Conservation (phyloP, 495 filamentous ascomycete species). For the Penicillium flavigenum region DNA sequence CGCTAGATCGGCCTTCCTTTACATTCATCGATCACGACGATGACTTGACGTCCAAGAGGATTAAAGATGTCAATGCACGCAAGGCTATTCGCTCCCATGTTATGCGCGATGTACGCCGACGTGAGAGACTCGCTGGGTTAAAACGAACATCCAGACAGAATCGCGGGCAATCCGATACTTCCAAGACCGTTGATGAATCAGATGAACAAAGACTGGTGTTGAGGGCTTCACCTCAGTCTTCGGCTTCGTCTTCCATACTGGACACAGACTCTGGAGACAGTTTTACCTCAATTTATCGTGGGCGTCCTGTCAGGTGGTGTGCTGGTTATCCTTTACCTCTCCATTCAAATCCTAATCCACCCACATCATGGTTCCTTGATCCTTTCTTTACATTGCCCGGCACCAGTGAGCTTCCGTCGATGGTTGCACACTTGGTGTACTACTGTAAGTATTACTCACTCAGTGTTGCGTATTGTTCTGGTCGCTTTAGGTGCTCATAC, state of each 20-base stretch:
- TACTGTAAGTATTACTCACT: slow-evolving; percentile 31
- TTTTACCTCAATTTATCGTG: slow-evolving; percentile 13
- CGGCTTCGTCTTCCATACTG: slow-evolving; percentile 6
- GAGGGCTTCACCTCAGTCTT: slow-evolving; percentile 20
- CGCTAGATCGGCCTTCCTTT: slow-evolving; percentile 33
- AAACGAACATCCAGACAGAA: slow-evolving; percentile 34
- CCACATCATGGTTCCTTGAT: slow-evolving; percentile 32
- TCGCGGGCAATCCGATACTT: slow-evolving; percentile 11
- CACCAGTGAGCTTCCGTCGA: slow-evolving; percentile 21
- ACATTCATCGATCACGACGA: slow-evolving; percentile 43
- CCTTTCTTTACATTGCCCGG: slow-evolving; percentile 36
- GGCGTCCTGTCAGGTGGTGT: slow-evolving; percentile 21
- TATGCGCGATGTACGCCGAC: slow-evolving; percentile 42
- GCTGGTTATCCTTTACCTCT: slow-evolving; percentile 16
- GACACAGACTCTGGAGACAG: slow-evolving; percentile 5
- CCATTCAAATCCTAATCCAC: slow-evolving; percentile 24
- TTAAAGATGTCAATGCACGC: slow-evolving; percentile 40
- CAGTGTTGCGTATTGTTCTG: not conserved
- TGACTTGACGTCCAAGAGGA: slow-evolving; percentile 39
- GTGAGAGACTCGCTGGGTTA: slow-evolving; percentile 36
- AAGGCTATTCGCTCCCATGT: slow-evolving; percentile 42
- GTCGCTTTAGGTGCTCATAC: slow-evolving; percentile 1
- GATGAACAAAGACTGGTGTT: slow-evolving; percentile 18
- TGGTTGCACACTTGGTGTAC: slow-evolving; percentile 29
- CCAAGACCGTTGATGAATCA: slow-evolving; percentile 10